A percentile compares a stretch with the other conserved stretches of the same genome.
phyloP scores from a whole-genome alignment of 106 monocot genomes.

The Ottelia alismoides region DNA sequence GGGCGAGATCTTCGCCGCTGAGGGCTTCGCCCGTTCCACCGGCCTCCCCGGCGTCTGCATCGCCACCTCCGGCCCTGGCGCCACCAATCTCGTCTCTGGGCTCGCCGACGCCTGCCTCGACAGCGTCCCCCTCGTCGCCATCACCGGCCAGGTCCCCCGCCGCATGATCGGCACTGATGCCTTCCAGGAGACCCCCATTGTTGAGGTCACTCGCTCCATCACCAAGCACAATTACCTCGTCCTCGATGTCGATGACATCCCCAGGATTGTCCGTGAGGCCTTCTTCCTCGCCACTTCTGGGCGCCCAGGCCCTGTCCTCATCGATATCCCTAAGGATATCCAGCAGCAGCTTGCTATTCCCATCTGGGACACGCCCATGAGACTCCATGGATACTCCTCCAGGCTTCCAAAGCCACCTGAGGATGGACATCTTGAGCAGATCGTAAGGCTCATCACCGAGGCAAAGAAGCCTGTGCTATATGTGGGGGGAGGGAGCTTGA shows the following conservation, averaged over 20 bases:
- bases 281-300: conserved; percentile 70
- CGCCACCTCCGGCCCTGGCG: conserved; percentile 91
- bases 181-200: conserved; percentile 93
- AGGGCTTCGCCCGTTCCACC: conserved; percentile 75
- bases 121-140: conserved; percentile 80
- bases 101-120: conserved; percentile 85
- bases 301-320: conserved; percentile 79
- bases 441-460: conserved; percentile 49
- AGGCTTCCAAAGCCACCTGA: conserved; percentile 54
- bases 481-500: conserved; percentile 67
- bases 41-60: conserved; percentile 80
- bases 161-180: conserved; percentile 95
- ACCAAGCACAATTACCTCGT: conserved; percentile 92
- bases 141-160: conserved; percentile 89
- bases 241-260: conserved; percentile 72
- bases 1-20: conserved; percentile 77
- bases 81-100: conserved; percentile 81
- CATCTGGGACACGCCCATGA: conserved; percentile 32
- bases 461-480: conserved; percentile 55
- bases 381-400: conserved; percentile 47
- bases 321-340: conserved; percentile 85
- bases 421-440: conserved; percentile 32
- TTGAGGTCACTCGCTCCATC: conserved; percentile 83
- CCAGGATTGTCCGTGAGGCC: conserved; percentile 55
- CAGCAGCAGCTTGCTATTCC: conserved; percentile 77